Conservation (phyloP, 306 rosid species). For the Citrullus amarus region DNA sequence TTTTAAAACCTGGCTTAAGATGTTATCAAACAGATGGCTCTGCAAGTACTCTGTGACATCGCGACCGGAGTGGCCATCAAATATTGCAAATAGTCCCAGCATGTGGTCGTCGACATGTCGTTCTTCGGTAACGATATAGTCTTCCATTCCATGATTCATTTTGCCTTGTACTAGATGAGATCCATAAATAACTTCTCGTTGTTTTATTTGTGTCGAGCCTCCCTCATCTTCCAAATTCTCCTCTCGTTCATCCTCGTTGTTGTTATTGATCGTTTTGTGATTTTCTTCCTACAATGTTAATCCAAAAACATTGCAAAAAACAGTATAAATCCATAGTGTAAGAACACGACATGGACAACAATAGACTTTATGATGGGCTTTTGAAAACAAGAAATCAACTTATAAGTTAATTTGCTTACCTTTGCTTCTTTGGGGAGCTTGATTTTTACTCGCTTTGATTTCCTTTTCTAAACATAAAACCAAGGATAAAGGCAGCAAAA, state of each 20-base stretch:
- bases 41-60: slow-evolving; percentile 49
- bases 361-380: too few species aligned
- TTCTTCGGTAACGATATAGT: slow-evolving; percentile 36
- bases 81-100: slow-evolving; percentile 33
- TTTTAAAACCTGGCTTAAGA: neutral
- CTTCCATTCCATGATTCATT: slow-evolving; percentile 51
- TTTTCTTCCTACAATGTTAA: neutral
- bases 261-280: neutral
- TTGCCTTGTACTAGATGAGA: slow-evolving; percentile 32
- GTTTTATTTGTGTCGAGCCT: neutral
- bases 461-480: too few species aligned
- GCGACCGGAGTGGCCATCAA: slow-evolving; percentile 47
- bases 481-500: too few species aligned
- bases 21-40: slow-evolving; percentile 40
- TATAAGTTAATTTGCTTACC: too few species aligned
- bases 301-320: neutral
- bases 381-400: too few species aligned
- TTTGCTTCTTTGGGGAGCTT: too few species aligned
- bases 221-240: neutral
- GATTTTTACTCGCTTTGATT: too few species aligned
- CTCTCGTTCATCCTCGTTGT: slow-evolving; percentile 4
- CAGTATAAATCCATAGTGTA: neutral
- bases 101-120: slow-evolving; percentile 16
- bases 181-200: slow-evolving; percentile 36
- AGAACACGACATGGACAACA: neutral